Base-by-base conservation (phyloP, 768 basidiomycete species). In the Lactifluus piperatus region DNA sequence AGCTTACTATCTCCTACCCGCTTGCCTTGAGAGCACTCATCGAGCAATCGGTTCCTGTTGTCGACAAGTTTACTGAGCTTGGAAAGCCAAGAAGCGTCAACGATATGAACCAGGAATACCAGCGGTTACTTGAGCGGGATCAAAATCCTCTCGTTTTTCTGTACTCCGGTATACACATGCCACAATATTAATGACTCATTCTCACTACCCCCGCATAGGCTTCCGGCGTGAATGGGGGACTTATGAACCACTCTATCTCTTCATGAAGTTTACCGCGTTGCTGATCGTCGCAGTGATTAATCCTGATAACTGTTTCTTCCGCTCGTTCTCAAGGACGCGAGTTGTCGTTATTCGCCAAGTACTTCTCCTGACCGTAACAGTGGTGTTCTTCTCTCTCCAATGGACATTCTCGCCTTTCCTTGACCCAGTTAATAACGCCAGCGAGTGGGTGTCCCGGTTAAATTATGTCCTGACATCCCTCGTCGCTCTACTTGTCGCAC, bases 1-100 rank as follows among this genome's bases (percentile, higher is more conserved):
- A 88, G 87, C 71, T 86, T 54, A 84, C 83, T 0, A 60, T 87
- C 16, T 86, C 83, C 81, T 87, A 86, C 65, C 88, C 88, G 0
- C 71, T 87, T 14, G 75, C 81, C 5, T 75, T 91, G 32, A 80
- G 75, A 50, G 72, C 71, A 26, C 77, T 84, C 30, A 84, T 88
- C 56, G 68, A 71, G 44, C 72, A 71, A 41, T 80, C 84, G 4
- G 78, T 82, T 1, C 89, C 89, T 0, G 76, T 75, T 41, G 81
- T 87, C 1, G 86, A 89, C 65, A 73, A 65, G 30, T 90, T 75
- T 66, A 86, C 84, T 1, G 87, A 88, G 64, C 74, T 90, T n/a
- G 89, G 88, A 4, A 78, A 81, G 44, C 75, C 68, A 18, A 73
- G 89, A 22, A 81, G 74, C 57, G 71, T 68, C 24, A 71, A 71